phyloP scores from a whole-genome alignment of 164 flowering plant genomes.

The Magnolia kwangsiensis region DNA sequence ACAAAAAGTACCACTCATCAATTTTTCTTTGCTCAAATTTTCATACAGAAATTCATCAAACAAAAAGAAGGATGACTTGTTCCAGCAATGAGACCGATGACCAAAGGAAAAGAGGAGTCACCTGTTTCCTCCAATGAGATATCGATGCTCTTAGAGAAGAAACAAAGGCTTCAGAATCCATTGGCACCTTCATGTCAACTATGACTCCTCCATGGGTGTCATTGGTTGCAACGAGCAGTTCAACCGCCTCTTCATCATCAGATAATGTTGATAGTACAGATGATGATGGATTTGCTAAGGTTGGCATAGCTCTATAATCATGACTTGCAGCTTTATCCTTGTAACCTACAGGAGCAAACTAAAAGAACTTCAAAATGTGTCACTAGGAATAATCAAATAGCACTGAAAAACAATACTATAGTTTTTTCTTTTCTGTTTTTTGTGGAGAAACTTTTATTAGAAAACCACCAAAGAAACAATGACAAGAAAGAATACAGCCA shows the following conservation, averaged over 20 bases:
- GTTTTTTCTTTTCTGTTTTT: no score
- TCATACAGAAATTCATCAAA: not conserved
- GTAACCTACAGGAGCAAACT: slow-evolving; percentile 11
- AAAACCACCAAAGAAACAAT: no score
- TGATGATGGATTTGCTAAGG: slow-evolving; percentile 5
- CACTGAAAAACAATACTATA: no score
- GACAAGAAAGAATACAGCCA: no score
- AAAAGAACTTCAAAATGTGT: not conserved
- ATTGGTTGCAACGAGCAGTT: slow-evolving; percentile 28
- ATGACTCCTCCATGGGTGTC: slow-evolving; percentile 54
- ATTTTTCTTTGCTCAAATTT: not conserved
- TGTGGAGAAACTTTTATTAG: no score
- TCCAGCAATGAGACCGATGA: not conserved
- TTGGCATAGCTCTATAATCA: slow-evolving; percentile 16
- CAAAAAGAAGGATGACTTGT: not conserved
- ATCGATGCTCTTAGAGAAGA: slow-evolving; percentile 43
- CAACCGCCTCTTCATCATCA: slow-evolving; percentile 28
- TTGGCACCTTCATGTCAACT: slow-evolving; percentile 44
- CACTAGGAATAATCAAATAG: not conserved
- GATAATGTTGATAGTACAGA: slow-evolving; percentile 8
- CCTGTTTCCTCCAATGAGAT: slow-evolving; percentile 50
- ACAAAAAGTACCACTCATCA: not conserved
- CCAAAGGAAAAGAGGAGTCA: slow-evolving; percentile 7
- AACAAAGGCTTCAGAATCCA: slow-evolving; percentile 39
- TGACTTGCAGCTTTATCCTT: slow-evolving; percentile 7